phyloP scores from a whole-genome alignment of 1,284 basidiomycete genomes.

The Boletus smithii region DNA sequence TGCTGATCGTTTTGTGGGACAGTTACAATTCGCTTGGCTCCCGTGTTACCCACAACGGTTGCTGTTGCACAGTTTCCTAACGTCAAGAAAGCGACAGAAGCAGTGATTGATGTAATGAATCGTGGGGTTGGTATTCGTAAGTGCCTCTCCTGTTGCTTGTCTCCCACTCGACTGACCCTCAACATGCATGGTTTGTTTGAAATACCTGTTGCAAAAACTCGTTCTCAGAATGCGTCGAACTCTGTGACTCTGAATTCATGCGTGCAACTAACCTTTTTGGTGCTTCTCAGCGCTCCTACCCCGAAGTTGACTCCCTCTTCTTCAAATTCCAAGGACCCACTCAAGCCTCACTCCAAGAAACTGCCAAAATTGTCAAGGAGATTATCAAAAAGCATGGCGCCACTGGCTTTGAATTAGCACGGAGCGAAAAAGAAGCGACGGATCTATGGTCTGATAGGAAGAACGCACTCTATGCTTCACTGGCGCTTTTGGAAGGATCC shows the following conservation, averaged over 20 bases:
- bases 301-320: conserved; percentile 74
- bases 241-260: conserved; percentile 72
- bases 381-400: conserved; percentile 68
- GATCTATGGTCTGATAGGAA: conserved; percentile 87
- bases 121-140: conserved; percentile 68
- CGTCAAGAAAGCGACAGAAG: conserved; percentile 64
- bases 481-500: conserved; percentile 62
- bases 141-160: conserved; percentile 21
- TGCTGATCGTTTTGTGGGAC: conserved; percentile 1
- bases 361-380: conserved; percentile 54
- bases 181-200: neutral
- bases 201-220: neutral
- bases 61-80: conserved; percentile 69
- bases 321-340: conserved; percentile 85
- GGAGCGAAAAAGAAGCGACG: conserved; percentile 63
- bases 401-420: conserved; percentile 67
- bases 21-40: conserved; percentile 80
- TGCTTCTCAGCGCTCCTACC: conserved; percentile 55
- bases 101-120: conserved; percentile 74
- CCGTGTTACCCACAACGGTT: conserved; percentile 73
- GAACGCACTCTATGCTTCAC: conserved; percentile 71
- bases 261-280: conserved; percentile 66
- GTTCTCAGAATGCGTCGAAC: conserved; percentile 68
- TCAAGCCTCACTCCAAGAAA: conserved; percentile 57
- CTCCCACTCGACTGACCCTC: neutral